A percentile compares a stretch with the other conserved stretches of the same genome.
phyloP scores from a whole-genome alignment of 805 yeast genomes.

The Saturnispora sanitii region DNA sequence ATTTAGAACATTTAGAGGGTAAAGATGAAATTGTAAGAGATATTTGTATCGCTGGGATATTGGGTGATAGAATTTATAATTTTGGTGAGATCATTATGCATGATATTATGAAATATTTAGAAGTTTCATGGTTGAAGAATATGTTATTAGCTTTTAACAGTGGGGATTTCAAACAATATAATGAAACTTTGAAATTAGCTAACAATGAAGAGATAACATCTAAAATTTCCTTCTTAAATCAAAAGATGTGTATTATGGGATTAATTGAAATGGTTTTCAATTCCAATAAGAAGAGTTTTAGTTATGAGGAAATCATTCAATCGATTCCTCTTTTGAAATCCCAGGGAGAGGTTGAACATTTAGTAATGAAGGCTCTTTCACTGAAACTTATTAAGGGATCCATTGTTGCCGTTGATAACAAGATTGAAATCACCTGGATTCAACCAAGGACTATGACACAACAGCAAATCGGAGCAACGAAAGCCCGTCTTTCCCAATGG shows the following conservation, averaged over 20 bases:
- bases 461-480: constrained; percentile 71
- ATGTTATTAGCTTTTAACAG: constrained; percentile 61
- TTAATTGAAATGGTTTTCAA: constrained; percentile 77
- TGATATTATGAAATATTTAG: constrained; percentile 50
- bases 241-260: constrained; percentile 88
- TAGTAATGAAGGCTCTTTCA: constrained; percentile 85
- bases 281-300: constrained; percentile 61
- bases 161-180: constrained; percentile 65
- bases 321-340: constrained; percentile 52
- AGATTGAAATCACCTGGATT: constrained; percentile 82
- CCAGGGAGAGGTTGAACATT: constrained; percentile 72
- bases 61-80: constrained; percentile 88
- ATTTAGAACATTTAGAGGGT: constrained; percentile 32
- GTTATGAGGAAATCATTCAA: constrained; percentile 62
- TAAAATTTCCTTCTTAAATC: constrained; percentile 62
- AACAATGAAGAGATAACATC: constrained; percentile 33
- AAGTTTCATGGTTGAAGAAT: constrained; percentile 60
- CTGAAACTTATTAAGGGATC: constrained; percentile 78
- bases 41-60: constrained; percentile 72
- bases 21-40: constrained; percentile 49
- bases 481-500: constrained; percentile 69
- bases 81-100: constrained; percentile 92
- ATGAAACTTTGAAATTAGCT: constrained; percentile 15
- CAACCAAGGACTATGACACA: constrained; percentile 89
- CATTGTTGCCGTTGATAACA: constrained; percentile 76